Evolutionary conservation across 306 rosid species (phyloP).

Genomic region (Cicer yamashitae): DNA sequence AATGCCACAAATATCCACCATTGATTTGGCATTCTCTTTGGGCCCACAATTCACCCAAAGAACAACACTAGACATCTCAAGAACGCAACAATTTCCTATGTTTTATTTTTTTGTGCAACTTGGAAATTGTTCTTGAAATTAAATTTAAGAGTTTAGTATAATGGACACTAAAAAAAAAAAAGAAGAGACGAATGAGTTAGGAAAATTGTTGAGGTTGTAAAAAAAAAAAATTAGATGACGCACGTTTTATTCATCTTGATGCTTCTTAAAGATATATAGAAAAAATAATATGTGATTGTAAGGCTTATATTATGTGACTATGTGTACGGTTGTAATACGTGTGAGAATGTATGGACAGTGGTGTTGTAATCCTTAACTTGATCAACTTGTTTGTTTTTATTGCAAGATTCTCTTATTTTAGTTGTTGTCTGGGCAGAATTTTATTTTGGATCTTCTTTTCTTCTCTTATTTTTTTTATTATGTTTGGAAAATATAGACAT

Average conservation of each 20-base stretch:
- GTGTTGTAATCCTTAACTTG: constrained; percentile 7
- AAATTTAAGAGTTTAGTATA: background rate
- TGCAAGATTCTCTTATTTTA: background rate
- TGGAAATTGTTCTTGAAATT: background rate
- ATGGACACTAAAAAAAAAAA: background rate
- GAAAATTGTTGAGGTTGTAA: background rate
- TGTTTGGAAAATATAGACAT: too few species aligned
- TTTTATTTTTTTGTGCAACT: background rate
- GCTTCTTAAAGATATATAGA: constrained; percentile 7
- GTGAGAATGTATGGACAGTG: constrained; percentile 53
- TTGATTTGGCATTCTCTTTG: constrained; percentile 56
- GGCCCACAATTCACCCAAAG: constrained; percentile 68
- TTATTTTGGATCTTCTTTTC: too few species aligned
- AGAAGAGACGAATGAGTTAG: background rate
- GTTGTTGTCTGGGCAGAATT: background rate
- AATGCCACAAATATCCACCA: constrained; percentile 44
- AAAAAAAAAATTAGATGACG: background rate
- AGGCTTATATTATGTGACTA: background rate
- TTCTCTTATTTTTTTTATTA: too few species aligned
- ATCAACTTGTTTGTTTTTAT: constrained; percentile 43
- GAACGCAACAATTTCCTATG: background rate
- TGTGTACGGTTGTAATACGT: constrained; percentile 5
- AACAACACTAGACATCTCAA: constrained; percentile 65
- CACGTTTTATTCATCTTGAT: background rate
- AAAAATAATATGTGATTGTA: constrained; percentile 33